These are phyloP conservation scores for Aspergillus bombycis DNA, from an alignment of 2,329 filamentous ascomycete species.

Conservation along the genomic window DNA sequence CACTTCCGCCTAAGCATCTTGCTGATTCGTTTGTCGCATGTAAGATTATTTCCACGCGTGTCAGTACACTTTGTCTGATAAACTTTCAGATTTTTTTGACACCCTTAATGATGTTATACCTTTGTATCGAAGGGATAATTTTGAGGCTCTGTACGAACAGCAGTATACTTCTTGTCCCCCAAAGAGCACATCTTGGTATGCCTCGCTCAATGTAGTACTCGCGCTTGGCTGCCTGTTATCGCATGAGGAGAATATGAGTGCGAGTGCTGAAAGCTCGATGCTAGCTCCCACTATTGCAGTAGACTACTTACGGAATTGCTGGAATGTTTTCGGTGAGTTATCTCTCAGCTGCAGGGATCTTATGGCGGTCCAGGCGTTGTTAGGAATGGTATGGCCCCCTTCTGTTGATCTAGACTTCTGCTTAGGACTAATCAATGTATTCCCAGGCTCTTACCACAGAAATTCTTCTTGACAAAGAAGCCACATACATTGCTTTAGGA, in stretches of 20 bases:
- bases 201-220: neutral
- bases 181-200: constrained; percentile 3
- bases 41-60: neutral
- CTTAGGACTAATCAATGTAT: neutral
- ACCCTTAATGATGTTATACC: neutral
- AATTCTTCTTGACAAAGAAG: neutral
- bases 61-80: neutral
- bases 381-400: neutral
- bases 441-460: neutral
- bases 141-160: neutral
- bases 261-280: neutral
- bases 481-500: constrained; percentile 2
- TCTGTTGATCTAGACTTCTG: neutral
- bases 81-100: neutral
- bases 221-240: neutral
- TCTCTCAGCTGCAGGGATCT: neutral
- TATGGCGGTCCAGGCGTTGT: neutral
- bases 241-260: neutral
- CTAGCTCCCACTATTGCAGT: neutral
- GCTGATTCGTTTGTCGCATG: constrained; percentile 1
- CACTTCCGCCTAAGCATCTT: neutral
- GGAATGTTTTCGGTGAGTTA: neutral
- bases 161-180: neutral
- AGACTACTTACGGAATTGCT: neutral
- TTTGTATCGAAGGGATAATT: neutral